Base-by-base conservation (phyloP, 1,139 yeast genomes). In the Lodderomyces margitis region DNA sequence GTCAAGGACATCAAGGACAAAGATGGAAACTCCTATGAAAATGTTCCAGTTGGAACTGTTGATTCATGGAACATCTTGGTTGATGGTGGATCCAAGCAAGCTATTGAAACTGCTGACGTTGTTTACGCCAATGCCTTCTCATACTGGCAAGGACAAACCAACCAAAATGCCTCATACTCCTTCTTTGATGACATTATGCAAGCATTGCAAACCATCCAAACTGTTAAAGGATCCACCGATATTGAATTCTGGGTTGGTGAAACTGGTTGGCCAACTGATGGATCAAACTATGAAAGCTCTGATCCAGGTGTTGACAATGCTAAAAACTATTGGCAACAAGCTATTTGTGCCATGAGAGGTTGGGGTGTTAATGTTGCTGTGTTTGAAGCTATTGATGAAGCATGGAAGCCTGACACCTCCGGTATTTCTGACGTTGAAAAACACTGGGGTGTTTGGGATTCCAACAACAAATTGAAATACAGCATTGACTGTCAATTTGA, bases 211-310 rank as follows among this genome's bases (percentile, higher is more conserved):
- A 74, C 76, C 47, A 80, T 91, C 59, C 96, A 89, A 74, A 71
- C 88, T 53, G 68, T 80, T 52, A 91, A 91, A 75, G 96, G 95
- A 48, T 69, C 84, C 45, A 83, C 91, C 47, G 89, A 87, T 65
- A 76, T 89, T 55, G 75, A 79, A 46, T 88, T 91, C 75, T 89
- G 92, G 89, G 92, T 91, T 58, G 98, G 98, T 62, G 98, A 92
- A 75, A 92, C 98, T 52, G 98, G 98, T 55, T 91, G 97, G 96
- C 96, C 98, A 61, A 80, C 96, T 36, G 81, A 75, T 10, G 98
- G 98, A 64, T 81, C 88, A 50, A 68, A 73, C 62, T 89, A 68
- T 57, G 87, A 81, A 59, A 42, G 58, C 50, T 66, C 92, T 43
- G 60, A 66, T 37, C 96, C 98, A 56, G 64, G 82, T 56, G 75